phyloP scores from a whole-genome alignment of 495 filamentous ascomycete genomes.

The Ramalina intermedia region DNA sequence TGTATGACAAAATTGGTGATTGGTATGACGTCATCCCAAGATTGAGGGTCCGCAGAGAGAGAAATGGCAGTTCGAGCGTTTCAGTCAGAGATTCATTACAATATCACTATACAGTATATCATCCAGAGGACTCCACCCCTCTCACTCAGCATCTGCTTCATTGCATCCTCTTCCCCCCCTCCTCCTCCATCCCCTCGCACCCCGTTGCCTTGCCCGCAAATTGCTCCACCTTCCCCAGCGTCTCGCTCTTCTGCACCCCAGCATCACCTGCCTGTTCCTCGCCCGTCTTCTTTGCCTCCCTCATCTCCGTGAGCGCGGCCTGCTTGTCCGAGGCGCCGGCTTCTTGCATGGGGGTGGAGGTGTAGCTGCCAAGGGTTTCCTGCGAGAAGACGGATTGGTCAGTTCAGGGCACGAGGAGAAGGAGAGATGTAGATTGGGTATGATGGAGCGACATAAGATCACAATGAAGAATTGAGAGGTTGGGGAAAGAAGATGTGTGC shows the following conservation, averaged over 20 bases:
- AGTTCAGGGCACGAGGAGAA: too few species aligned
- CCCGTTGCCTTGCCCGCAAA: slow-evolving; percentile 11
- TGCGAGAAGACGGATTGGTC: background rate
- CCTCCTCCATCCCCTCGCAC: slow-evolving; percentile 16
- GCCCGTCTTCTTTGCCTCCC: slow-evolving; percentile 9
- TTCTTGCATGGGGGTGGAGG: slow-evolving; percentile 12
- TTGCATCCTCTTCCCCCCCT: slow-evolving; percentile 10
- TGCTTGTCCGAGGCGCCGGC: slow-evolving; percentile 11
- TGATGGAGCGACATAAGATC: too few species aligned
- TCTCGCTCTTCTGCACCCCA: slow-evolving; percentile 11
- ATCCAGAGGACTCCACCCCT: too few species aligned
- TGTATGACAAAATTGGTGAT: too few species aligned
- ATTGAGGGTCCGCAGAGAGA: too few species aligned
- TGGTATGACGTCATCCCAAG: too few species aligned
- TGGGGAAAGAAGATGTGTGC: too few species aligned
- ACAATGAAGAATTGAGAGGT: background rate
- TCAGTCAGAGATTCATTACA: too few species aligned
- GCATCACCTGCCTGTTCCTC: slow-evolving; percentile 9
- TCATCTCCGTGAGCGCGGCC: slow-evolving; percentile 15
- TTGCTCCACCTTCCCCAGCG: slow-evolving; percentile 12
- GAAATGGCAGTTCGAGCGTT: too few species aligned
- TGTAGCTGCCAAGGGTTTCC: slow-evolving; percentile 14
- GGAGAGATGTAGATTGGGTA: too few species aligned
- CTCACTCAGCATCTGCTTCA: background rate
- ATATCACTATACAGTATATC: too few species aligned